Base-by-base conservation (phyloP, 2,329 filamentous ascomycete species). In the Neonectria neomacrospora region DNA sequence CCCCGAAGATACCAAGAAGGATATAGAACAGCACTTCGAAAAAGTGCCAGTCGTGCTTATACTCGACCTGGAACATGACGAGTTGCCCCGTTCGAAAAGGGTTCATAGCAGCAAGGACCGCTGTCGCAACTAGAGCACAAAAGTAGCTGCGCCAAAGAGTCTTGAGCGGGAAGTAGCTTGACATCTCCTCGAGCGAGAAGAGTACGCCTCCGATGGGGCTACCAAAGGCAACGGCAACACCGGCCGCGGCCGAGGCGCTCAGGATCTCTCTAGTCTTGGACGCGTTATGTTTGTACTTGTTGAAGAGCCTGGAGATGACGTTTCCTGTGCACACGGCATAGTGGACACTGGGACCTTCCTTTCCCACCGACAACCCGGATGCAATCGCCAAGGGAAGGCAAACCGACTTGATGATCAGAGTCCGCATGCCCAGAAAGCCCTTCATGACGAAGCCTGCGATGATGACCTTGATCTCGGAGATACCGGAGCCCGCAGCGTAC, bases 391-490 rank as follows among this genome's bases (percentile, higher is more conserved):
- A 83, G 1, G 96, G 96, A 51, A 99, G 82, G 23, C 91, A 92
- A 58, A 98, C 88, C 0, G 94, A 97, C 80, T 99, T 99, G 81
- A 99, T 98, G 64, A 96, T 78, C 32, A 99, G 83, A 5, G 96
- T 98, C 87, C 93, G 94, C 72, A 91, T 90, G 20, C 95, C 94
- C 16, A 99, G 85, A 74, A 99, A 99, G 0, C 94, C 96, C 79
- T 98, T 97, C 96, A 99, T 99, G 53, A 98, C 93, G 76, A 99
- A 99, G 3, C 96, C 96, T 5, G 95, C 96, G 75, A 99, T 97
- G 75, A 99, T 98, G 79, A 94, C 97, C 80, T 99, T 99, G 85
- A 99, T 99, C 81, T 99, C 96, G 12, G 94, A 97, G 62, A 99
- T 99, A 42, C 96, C 96, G 12, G 93, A 97, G 16, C 96, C 96